Conservation (phyloP, 1,284 basidiomycete genomes). For the Ceratobasidium sp. region DNA sequence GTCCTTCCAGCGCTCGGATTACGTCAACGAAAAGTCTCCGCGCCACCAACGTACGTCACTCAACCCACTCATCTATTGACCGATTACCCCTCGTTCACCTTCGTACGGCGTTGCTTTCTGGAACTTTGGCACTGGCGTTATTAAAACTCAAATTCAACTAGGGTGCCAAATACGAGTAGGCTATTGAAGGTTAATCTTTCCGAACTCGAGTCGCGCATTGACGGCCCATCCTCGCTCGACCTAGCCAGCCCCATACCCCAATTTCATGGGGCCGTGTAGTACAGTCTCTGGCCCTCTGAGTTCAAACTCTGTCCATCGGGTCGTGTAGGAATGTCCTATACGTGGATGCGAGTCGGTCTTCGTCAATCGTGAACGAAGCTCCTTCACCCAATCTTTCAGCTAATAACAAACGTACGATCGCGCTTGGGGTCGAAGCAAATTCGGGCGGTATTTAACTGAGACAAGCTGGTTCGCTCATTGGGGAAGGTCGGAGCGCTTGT, state of each 20-base stretch:
- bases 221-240: slow-evolving; percentile 98
- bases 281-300: slow-evolving; percentile 96
- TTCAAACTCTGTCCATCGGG: slow-evolving; percentile 96
- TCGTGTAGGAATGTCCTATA: slow-evolving; percentile 99
- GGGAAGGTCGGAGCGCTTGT: slow-evolving; percentile 91
- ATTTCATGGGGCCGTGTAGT: slow-evolving; percentile 91
- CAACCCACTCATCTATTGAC: background rate
- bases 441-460: slow-evolving; percentile 95
- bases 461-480: slow-evolving; percentile 90
- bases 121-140: slow-evolving; percentile 95
- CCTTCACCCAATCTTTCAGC: slow-evolving; percentile 84
- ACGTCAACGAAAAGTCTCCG: slow-evolving; percentile 99
- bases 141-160: slow-evolving; percentile 93
- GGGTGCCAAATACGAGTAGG: slow-evolving; percentile 92
- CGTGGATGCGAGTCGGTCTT: slow-evolving; percentile 99
- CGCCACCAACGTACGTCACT: slow-evolving; percentile 82
- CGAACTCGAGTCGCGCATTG: slow-evolving; percentile 98
- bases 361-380: slow-evolving; percentile 92
- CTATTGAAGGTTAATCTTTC: slow-evolving; percentile 95
- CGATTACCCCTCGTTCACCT: slow-evolving; percentile 17
- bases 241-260: slow-evolving; percentile 96
- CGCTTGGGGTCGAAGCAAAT: slow-evolving; percentile 98
- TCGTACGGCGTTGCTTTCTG: slow-evolving; percentile 94
- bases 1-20: slow-evolving; percentile 91
- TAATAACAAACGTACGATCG: slow-evolving; percentile 97